Evolutionary conservation across 306 rosid species (phyloP).

Genomic region (Hippophae gyantsensis): DNA sequence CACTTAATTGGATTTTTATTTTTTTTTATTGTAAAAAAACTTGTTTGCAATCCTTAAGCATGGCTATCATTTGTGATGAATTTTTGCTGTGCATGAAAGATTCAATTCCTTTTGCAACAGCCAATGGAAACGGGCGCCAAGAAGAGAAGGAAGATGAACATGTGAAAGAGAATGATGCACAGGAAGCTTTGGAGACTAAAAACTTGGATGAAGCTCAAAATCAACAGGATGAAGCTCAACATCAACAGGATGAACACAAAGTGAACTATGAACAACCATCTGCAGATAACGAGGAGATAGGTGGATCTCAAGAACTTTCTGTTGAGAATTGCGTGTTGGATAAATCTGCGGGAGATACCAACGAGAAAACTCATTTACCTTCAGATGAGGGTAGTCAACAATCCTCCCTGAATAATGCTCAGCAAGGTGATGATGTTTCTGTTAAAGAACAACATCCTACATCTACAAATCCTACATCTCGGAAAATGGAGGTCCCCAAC

Average conservation of each 20-base stretch:
- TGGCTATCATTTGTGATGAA: not conserved
- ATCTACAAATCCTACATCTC: conserved; percentile 30
- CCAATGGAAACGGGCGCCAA: conserved; percentile 56
- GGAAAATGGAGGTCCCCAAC: conserved; percentile 80
- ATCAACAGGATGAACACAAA: conserved; percentile 21
- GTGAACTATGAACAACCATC: conserved; percentile 26
- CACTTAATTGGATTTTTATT: no score
- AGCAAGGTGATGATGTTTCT: conserved; percentile 31
- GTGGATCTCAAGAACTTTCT: conserved; percentile 25
- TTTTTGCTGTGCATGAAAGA: not conserved
- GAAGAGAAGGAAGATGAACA: conserved; percentile 28
- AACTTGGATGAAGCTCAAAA: not conserved
- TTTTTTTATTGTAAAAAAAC: no score
- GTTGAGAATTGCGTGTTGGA: conserved; percentile 26
- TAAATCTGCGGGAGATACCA: conserved; percentile 29
- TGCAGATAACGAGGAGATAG: conserved; percentile 22
- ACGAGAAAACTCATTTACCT: conserved; percentile 31
- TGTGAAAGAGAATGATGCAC: conserved; percentile 19
- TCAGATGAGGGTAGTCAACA: conserved; percentile 14
- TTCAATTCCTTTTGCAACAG: conserved; percentile 29
- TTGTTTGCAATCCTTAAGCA: not conserved
- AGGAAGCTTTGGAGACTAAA: conserved; percentile 19
- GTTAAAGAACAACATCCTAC: conserved; percentile 23
- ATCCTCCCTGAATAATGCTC: not conserved
- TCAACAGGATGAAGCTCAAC: no score